These are phyloP conservation scores for Intubia oerlemansii DNA, from an alignment of 2,329 filamentous ascomycete genomes.

Conservation along the genomic window DNA sequence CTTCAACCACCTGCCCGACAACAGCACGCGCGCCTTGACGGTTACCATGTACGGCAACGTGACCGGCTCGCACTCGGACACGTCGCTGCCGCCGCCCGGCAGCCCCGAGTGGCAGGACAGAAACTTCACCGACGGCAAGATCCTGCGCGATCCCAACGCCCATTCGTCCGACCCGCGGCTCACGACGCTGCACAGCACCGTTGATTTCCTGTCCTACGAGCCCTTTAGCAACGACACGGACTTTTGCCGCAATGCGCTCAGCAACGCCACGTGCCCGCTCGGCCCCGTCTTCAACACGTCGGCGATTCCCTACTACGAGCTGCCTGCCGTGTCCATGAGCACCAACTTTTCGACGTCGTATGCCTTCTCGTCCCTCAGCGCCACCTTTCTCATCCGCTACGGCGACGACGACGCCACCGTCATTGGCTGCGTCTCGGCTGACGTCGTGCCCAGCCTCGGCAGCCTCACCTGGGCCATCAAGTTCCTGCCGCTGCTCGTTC, in stretches of 20 bases:
- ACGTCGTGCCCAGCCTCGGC: constrained; percentile 68
- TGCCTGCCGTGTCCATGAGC: constrained; percentile 54
- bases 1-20: constrained; percentile 34
- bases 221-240: constrained; percentile 33
- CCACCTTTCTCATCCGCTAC: constrained; percentile 53
- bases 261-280: constrained; percentile 51
- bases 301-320: constrained; percentile 15
- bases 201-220: constrained; percentile 59
- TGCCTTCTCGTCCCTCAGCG: constrained; percentile 61
- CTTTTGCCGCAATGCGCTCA: constrained; percentile 45
- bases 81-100: constrained; percentile 35
- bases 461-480: constrained; percentile 44
- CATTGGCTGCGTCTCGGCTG: constrained; percentile 64
- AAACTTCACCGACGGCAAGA: constrained; percentile 50
- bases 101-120: constrained; percentile 41
- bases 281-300: constrained; percentile 41
- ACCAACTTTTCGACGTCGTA: constrained; percentile 67
- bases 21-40: constrained; percentile 41
- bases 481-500: constrained; percentile 57
- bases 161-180: constrained; percentile 26
- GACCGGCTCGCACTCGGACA: constrained; percentile 41
- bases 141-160: constrained; percentile 37
- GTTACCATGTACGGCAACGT: constrained; percentile 85
- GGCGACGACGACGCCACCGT: constrained; percentile 41
- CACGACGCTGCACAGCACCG: constrained; percentile 51